phyloP scores from a whole-genome alignment of 805 yeast genomes.

The Spathaspora hagerdaliae region DNA sequence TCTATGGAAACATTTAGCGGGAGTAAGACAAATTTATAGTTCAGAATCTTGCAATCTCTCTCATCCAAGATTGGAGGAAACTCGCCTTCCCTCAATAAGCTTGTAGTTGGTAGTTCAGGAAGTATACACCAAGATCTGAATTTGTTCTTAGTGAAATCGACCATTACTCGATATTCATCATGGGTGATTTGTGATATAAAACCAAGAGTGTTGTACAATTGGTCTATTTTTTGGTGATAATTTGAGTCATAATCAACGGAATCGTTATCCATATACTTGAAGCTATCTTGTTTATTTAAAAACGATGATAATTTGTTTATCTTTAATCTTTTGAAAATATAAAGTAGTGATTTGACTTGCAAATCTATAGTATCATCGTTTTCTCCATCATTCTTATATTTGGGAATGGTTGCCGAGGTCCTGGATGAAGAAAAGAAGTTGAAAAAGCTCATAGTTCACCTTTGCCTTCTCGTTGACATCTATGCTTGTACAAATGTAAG shows the following conservation, averaged over 20 bases:
- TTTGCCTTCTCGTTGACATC: background rate
- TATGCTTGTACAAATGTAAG: background rate
- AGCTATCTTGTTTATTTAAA: conserved; percentile 15
- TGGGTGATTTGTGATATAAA: conserved; percentile 40
- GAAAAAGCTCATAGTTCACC: background rate
- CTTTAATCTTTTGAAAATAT: conserved; percentile 51
- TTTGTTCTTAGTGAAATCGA: conserved; percentile 65
- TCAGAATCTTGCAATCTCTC: conserved; percentile 16
- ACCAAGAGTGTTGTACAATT: conserved; percentile 45
- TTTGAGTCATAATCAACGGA: background rate
- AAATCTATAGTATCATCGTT: conserved; percentile 52
- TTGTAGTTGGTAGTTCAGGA: conserved; percentile 41
- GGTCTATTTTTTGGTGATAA: conserved; percentile 42
- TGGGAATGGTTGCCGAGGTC: conserved; percentile 5
- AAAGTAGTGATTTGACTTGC: conserved; percentile 55
- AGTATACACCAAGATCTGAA: conserved; percentile 59
- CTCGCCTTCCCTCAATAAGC: conserved; percentile 15
- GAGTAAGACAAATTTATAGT: conserved; percentile 18
- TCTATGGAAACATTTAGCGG: conserved; percentile 16
- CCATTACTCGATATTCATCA: conserved; percentile 62
- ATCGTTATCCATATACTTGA: conserved; percentile 13
- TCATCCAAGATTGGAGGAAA: conserved; percentile 20
- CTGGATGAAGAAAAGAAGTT: background rate
- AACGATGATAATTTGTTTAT: conserved; percentile 43
- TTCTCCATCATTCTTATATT: conserved; percentile 2